A percentile compares a stretch with the other conserved stretches of the same genome.
Conservation (phyloP, 306 rosid genomes). For the Psophocarpus tetragonolobus region DNA sequence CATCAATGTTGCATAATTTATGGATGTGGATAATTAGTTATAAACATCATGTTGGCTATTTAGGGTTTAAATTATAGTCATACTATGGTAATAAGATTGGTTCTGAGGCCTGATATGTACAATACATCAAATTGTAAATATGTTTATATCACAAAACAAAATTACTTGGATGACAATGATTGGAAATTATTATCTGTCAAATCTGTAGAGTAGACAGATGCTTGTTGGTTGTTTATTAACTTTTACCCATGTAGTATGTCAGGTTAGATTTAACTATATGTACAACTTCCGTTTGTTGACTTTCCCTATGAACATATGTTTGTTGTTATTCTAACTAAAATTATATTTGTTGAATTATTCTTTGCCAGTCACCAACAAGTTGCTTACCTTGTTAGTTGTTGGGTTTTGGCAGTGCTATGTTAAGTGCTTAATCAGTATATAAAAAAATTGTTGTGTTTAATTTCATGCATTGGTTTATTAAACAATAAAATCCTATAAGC, state of each 20-base stretch:
- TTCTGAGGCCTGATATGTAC: background rate
- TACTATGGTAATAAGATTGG: constrained; percentile 1
- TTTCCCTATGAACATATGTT: background rate
- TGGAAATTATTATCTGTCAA: background rate
- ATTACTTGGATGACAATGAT: constrained; percentile 7
- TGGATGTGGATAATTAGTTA: background rate
- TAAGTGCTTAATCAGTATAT: background rate
- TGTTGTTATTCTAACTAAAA: background rate
- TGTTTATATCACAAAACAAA: background rate
- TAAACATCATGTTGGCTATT: background rate
- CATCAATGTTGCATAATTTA: background rate
- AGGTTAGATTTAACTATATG: background rate
- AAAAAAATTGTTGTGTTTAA: background rate
- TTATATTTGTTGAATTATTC: constrained; percentile 8
- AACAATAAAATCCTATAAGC: background rate
- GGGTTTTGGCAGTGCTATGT: constrained; percentile 1
- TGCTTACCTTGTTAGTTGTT: constrained; percentile 14
- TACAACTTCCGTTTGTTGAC: background rate
- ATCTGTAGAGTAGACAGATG: constrained; percentile 3
- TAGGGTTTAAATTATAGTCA: background rate
- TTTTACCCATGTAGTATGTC: background rate
- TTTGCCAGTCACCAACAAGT: constrained; percentile 3
- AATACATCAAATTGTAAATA: background rate
- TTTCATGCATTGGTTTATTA: background rate
- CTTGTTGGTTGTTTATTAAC: constrained; percentile 1